Conservation (phyloP, 2,329 filamentous ascomycete species). For the Teratosphaeria epicoccoides region DNA sequence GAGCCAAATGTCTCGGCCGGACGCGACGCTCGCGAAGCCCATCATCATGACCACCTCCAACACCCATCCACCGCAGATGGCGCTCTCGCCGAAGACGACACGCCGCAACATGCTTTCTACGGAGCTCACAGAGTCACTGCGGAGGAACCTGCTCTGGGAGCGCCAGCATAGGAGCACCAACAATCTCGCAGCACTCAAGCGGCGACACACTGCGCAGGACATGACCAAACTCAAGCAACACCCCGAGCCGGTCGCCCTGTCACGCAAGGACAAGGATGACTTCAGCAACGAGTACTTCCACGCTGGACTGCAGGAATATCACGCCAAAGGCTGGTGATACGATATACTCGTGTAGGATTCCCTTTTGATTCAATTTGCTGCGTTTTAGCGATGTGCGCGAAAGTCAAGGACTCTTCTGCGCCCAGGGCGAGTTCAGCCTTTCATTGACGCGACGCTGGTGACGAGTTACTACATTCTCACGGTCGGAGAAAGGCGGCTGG, state of each 20-base stretch:
- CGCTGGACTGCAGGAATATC: slow-evolving; percentile 72
- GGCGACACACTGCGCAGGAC: slow-evolving; percentile 82
- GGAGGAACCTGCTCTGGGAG: slow-evolving; percentile 88
- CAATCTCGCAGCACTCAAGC: slow-evolving; percentile 77
- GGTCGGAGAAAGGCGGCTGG: background rate
- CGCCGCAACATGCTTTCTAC: slow-evolving; percentile 91
- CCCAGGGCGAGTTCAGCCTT: no score
- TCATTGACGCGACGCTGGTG: background rate
- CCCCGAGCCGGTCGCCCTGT: slow-evolving; percentile 49
- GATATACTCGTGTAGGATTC: background rate
- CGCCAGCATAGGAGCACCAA: slow-evolving; percentile 88
- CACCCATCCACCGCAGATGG: slow-evolving; percentile 50
- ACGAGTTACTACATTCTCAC: background rate
- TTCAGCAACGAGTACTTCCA: slow-evolving; percentile 81
- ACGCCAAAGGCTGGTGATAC: slow-evolving; percentile 70
- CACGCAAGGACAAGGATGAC: slow-evolving; percentile 35
- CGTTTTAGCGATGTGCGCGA: slow-evolving; percentile 18
- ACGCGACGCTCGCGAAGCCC: slow-evolving; percentile 44
- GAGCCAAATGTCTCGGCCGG: slow-evolving; percentile 23
- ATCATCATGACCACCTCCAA: slow-evolving; percentile 65
- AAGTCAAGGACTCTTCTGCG: background rate
- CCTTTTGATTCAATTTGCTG: slow-evolving; percentile 12
- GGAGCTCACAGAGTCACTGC: slow-evolving; percentile 84
- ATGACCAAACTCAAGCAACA: slow-evolving; percentile 79
- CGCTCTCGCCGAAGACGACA: slow-evolving; percentile 82